Percentiles rank a stretch among this genome's conserved stretches.
Conservation (phyloP, 768 basidiomycete genomes). For the Termitomyces eurrhizus region DNA sequence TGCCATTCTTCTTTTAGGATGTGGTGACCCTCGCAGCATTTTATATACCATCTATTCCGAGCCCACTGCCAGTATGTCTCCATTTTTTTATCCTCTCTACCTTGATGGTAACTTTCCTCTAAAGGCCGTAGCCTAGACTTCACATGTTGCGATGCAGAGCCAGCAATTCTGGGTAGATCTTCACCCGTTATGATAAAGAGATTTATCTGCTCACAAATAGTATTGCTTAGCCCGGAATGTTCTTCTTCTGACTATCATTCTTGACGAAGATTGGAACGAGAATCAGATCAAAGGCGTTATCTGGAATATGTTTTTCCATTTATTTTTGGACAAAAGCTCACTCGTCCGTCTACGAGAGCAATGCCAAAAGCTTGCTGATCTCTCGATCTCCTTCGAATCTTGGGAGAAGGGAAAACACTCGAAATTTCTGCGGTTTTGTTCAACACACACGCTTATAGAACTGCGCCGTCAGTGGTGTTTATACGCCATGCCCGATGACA, state of each 20-base stretch:
- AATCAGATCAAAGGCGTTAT: conserved; percentile 13
- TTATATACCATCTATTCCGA: conserved; percentile 43
- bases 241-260: conserved; percentile 39
- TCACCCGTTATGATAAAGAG: background rate
- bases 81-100: background rate
- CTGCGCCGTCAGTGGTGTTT: conserved; percentile 36
- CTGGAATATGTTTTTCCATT: conserved; percentile 49
- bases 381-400: conserved; percentile 25
- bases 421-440: conserved; percentile 32
- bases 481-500: conserved; percentile 22
- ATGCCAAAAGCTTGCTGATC: conserved; percentile 31
- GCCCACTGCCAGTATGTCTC: conserved; percentile 19
- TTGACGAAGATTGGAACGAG: conserved; percentile 23
- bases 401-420: conserved; percentile 42
- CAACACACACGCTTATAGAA: conserved; percentile 31
- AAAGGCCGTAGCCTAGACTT: conserved; percentile 36
- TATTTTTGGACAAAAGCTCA: conserved; percentile 37
- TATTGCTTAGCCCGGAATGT: conserved; percentile 40
- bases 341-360: conserved; percentile 31
- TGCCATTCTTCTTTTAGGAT: conserved; percentile 49
- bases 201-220: background rate
- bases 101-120: background rate
- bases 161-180: conserved; percentile 38
- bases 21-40: conserved; percentile 54
- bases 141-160: conserved; percentile 49